Percentiles rank a stretch among this genome's conserved stretches.
Evolutionary conservation across 495 filamentous ascomycete species (phyloP).

Genomic region (Annulohypoxylon nitens): DNA sequence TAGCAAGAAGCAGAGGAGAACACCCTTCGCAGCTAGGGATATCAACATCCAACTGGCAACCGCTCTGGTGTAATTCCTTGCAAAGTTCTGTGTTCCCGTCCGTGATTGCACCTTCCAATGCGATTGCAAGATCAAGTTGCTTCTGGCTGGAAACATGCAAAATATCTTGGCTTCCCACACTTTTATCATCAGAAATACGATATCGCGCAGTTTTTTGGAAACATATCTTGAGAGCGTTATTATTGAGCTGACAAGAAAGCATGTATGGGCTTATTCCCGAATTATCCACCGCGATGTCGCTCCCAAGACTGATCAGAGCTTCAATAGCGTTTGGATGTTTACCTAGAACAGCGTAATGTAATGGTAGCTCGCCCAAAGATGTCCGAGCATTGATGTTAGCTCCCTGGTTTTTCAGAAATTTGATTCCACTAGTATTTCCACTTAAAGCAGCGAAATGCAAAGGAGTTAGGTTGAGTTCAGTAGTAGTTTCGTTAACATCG

Average conservation of each 20-base stretch:
- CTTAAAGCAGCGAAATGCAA: slow-evolving; percentile 3
- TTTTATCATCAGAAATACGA: background rate
- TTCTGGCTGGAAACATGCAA: background rate
- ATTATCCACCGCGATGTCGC: background rate
- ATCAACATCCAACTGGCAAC: slow-evolving; percentile 3
- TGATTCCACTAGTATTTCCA: background rate
- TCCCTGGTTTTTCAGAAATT: background rate
- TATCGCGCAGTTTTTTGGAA: background rate
- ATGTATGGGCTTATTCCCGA: slow-evolving; percentile 1
- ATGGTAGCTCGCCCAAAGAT: background rate
- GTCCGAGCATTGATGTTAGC: slow-evolving; percentile 15
- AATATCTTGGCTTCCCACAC: too few relatives aligned
- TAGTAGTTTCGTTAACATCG: background rate
- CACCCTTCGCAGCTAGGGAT: slow-evolving; percentile 11
- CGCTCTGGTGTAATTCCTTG: background rate
- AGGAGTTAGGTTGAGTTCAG: background rate
- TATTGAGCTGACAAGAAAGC: background rate
- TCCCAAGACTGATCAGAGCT: background rate
- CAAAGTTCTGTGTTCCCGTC: background rate
- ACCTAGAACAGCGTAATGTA: slow-evolving; percentile 1
- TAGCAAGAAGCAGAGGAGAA: slow-evolving; percentile 14
- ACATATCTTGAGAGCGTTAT: background rate
- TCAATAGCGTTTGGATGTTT: background rate
- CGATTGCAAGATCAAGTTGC: background rate
- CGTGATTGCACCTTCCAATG: background rate